These are phyloP conservation scores for Crithidia expoeki DNA, from an alignment of 208 protist species.

Conservation along the genomic window DNA sequence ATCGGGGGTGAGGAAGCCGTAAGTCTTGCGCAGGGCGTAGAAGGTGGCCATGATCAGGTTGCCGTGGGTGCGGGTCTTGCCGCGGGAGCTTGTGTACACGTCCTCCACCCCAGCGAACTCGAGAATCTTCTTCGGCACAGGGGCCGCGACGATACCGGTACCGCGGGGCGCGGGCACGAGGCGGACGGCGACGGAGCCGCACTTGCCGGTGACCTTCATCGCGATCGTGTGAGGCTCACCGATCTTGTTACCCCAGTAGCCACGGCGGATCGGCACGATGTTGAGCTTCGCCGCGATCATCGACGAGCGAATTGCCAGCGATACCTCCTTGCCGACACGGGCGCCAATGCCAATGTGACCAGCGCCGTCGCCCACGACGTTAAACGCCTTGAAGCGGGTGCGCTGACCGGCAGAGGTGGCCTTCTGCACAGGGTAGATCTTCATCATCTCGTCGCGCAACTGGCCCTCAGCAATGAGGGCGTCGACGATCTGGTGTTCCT, in stretches of 20 bases:
- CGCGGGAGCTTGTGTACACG: conserved; percentile 97
- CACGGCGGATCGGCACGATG: conserved; percentile 98
- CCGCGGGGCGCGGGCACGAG: conserved; percentile 99
- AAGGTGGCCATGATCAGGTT: conserved; percentile 99
- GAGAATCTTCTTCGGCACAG: conserved; percentile 98
- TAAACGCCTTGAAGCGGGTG: conserved; percentile 99
- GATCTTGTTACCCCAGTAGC: conserved; percentile 99
- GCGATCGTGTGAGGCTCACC: conserved; percentile 99
- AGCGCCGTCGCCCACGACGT: conserved; percentile 98
- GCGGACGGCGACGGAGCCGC: conserved; percentile 97
- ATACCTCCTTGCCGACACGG: conserved; percentile 99
- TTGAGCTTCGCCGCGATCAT: conserved; percentile 98
- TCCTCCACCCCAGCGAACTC: conserved; percentile 98
- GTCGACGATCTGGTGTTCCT: conserved; percentile 99
- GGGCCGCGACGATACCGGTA: conserved; percentile 98
- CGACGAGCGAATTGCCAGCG: conserved; percentile 98
- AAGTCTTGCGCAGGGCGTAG: conserved; percentile 97
- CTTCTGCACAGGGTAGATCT: conserved; percentile 99
- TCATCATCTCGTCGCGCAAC: conserved; percentile 97
- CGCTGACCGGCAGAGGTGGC: conserved; percentile 99
- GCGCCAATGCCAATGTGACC: conserved; percentile 99
- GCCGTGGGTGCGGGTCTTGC: conserved; percentile 97
- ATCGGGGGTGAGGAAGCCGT: conserved; percentile 99
- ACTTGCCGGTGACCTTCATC: conserved; percentile 99
- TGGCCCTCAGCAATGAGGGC: conserved; percentile 92